Conservation (phyloP, 306 rosid species). For the Glycine soja region DNA sequence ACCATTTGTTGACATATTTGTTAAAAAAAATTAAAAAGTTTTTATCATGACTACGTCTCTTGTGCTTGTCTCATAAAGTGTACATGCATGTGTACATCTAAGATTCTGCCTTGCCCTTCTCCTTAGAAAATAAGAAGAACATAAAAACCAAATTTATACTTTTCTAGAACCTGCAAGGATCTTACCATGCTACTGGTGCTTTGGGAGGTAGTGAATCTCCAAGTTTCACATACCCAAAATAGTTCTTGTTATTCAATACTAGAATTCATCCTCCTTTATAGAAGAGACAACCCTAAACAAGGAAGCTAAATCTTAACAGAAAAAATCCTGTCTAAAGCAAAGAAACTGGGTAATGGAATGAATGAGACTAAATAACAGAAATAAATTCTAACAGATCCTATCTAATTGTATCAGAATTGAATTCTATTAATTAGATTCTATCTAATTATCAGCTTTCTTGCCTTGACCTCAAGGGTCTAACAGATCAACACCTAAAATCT, state of each 20-base stretch:
- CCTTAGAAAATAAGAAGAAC: constrained; percentile 11
- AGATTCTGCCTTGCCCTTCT: neutral
- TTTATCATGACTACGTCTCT: neutral
- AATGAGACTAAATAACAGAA: neutral
- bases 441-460: neutral
- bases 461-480: neutral
- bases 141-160: constrained; percentile 3
- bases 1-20: neutral
- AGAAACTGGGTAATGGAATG: neutral
- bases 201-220: neutral
- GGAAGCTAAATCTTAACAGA: neutral
- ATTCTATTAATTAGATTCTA: neutral
- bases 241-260: neutral
- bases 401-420: neutral
- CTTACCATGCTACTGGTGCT: neutral
- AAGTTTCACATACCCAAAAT: neutral
- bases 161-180: neutral
- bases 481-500: neutral
- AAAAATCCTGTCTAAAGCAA: neutral
- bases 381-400: neutral
- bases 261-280: neutral
- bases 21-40: neutral
- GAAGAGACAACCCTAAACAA: constrained; percentile 7
- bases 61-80: neutral
- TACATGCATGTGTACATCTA: no score